Evolutionary conservation across 345 rosid species (phyloP).

Genomic region (Hypericum perforatum): DNA sequence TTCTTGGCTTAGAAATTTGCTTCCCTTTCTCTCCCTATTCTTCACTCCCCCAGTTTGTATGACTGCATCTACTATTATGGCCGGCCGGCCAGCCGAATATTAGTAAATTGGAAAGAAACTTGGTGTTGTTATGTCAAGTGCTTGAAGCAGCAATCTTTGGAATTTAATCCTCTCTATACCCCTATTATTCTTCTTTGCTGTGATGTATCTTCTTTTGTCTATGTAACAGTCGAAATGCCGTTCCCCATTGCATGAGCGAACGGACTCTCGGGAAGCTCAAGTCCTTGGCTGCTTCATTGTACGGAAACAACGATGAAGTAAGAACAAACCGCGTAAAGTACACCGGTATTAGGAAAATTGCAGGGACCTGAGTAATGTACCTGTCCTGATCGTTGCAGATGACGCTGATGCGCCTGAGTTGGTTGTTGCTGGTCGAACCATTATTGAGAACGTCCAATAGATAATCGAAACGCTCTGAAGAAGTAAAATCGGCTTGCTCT

Average conservation of each 20-base stretch:
- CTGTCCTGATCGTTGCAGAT: conserved; percentile 52
- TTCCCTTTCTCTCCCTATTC: too few relatives aligned
- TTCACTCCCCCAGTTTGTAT: too few relatives aligned
- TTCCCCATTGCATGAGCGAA: conserved; percentile 53
- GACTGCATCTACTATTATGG: too few relatives aligned
- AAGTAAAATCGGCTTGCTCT: conserved; percentile 36
- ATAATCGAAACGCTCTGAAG: conserved; percentile 39
- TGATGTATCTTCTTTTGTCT: conserved; percentile 29
- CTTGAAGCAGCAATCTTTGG: too few relatives aligned
- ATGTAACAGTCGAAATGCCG: conserved; percentile 59
- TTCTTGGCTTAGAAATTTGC: too few relatives aligned
- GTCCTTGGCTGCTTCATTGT: conserved; percentile 38
- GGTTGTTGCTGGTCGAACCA: conserved; percentile 40
- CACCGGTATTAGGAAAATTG: not conserved
- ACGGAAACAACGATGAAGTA: not conserved
- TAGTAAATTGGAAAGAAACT: too few relatives aligned
- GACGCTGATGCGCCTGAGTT: conserved; percentile 28
- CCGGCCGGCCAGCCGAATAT: too few relatives aligned
- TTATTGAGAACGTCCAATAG: conserved; percentile 50
- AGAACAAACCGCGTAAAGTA: not conserved
- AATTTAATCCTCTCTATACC: too few relatives aligned
- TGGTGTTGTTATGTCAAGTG: too few relatives aligned
- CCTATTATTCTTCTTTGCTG: not conserved
- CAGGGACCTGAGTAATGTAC: conserved; percentile 18
- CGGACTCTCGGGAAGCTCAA: conserved; percentile 84